These are phyloP conservation scores for Mikania micrantha DNA, from an alignment of 129 eudicot species.

Conservation along the genomic window DNA sequence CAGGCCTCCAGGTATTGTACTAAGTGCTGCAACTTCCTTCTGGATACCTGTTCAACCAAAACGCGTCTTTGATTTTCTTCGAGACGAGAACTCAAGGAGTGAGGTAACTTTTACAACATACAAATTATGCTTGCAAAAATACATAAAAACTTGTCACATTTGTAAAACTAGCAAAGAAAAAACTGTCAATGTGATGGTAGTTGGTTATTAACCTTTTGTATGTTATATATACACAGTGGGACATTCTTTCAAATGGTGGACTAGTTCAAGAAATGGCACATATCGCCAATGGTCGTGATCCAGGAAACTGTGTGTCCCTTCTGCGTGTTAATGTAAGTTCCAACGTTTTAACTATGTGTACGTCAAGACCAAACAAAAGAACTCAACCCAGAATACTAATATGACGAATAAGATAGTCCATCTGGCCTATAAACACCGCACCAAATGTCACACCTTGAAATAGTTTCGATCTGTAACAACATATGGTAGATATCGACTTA, in stretches of 20 bases:
- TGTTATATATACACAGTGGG: conserved; percentile 61
- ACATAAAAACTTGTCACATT: neutral
- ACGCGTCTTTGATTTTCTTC: conserved; percentile 80
- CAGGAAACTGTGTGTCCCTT: conserved; percentile 89
- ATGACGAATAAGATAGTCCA: too few species aligned
- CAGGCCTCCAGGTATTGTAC: conserved; percentile 97
- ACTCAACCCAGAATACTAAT: too few species aligned
- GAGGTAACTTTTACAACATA: conserved; percentile 44
- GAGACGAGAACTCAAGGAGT: conserved; percentile 76
- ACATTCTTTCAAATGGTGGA: conserved; percentile 96
- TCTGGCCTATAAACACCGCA: too few species aligned
- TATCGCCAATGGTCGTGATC: conserved; percentile 98
- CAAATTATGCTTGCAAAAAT: neutral
- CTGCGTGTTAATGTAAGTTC: conserved; percentile 79
- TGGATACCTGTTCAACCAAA: conserved; percentile 95
- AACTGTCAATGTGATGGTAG: neutral
- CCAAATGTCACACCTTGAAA: too few species aligned
- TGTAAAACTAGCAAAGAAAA: too few species aligned
- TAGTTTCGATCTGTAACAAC: too few species aligned
- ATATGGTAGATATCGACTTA: too few species aligned
- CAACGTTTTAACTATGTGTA: neutral
- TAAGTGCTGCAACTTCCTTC: conserved; percentile 96
- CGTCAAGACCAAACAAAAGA: too few species aligned
- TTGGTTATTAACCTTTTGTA: neutral
- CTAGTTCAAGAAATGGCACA: conserved; percentile 99